phyloP scores from a whole-genome alignment of 2,329 filamentous ascomycete species.

The Colletotrichum sublineola region DNA sequence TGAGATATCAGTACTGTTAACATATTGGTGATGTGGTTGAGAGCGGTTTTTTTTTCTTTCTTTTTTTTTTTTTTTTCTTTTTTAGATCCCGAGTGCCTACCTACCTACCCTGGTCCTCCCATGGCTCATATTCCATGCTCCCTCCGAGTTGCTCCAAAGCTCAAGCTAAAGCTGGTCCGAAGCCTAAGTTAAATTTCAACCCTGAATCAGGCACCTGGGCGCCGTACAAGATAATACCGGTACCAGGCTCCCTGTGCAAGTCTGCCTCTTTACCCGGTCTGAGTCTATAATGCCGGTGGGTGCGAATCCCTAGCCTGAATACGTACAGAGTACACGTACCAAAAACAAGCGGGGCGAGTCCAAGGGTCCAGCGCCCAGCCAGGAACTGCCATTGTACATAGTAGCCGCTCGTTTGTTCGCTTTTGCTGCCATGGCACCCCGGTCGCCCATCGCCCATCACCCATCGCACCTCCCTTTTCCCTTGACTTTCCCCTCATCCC shows the following conservation, averaged over 20 bases:
- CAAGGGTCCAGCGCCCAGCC: constrained; percentile 30
- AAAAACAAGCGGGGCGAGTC: constrained; percentile 29
- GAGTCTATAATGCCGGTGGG: neutral
- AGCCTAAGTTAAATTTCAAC: constrained; percentile 6
- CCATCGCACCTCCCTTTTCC: constrained; percentile 33
- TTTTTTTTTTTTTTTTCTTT: too few relatives aligned
- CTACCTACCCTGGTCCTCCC: neutral
- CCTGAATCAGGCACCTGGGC: neutral
- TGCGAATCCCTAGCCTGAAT: neutral
- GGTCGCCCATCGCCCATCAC: constrained; percentile 24
- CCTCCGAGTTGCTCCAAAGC: neutral
- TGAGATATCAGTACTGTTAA: too few relatives aligned
- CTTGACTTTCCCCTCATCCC: constrained; percentile 24
- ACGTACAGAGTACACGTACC: neutral
- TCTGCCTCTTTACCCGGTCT: constrained; percentile 1
- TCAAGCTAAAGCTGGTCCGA: neutral
- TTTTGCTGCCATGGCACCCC: neutral
- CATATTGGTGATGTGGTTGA: too few relatives aligned
- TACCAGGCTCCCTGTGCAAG: constrained; percentile 10
- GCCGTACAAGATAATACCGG: neutral
- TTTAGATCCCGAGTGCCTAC: too few relatives aligned
- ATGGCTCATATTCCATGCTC: constrained; percentile 5
- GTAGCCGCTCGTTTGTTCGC: constrained; percentile 21
- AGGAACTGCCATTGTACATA: constrained; percentile 2
- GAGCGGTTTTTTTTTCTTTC: too few relatives aligned